Conservation (phyloP, 257 asterid genomes). For the Knoxia roxburghii region DNA sequence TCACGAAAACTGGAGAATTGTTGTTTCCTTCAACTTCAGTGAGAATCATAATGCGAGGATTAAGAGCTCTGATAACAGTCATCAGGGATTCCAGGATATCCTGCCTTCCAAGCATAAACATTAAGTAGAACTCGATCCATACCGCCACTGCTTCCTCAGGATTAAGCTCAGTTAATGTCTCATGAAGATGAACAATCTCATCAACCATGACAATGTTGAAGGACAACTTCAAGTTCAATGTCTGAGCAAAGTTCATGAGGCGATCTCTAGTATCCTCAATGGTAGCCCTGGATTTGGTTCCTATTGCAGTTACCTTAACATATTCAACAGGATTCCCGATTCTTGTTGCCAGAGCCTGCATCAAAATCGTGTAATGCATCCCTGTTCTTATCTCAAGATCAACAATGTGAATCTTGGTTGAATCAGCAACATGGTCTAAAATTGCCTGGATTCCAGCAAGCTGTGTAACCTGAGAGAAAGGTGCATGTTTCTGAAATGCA, state of each 20-base stretch:
- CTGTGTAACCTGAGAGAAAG: conserved; percentile 40
- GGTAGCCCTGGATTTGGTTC: conserved; percentile 25
- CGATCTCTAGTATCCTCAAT: conserved; percentile 43
- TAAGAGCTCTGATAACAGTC: conserved; percentile 27
- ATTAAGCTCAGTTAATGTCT: conserved; percentile 21
- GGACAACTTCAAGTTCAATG: conserved; percentile 36
- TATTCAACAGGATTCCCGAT: conserved; percentile 25
- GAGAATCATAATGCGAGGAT: conserved; percentile 35
- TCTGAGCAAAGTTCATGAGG: conserved; percentile 40
- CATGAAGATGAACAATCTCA: conserved; percentile 32
- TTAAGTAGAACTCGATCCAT: conserved; percentile 31
- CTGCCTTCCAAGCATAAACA: conserved; percentile 33
- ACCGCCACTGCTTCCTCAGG: conserved; percentile 40
- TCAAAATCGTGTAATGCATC: conserved; percentile 41
- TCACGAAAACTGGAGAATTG: conserved; percentile 41
- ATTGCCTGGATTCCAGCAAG: conserved; percentile 51
- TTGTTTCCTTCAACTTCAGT: conserved; percentile 47
- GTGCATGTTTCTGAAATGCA: conserved; percentile 37
- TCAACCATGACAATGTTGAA: conserved; percentile 41
- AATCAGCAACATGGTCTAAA: conserved; percentile 35
- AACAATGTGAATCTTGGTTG: conserved; percentile 44
- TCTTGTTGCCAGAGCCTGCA: conserved; percentile 58
- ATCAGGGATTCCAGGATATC: conserved; percentile 31
- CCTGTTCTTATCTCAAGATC: conserved; percentile 51
- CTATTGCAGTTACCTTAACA: conserved; percentile 55